Base-by-base conservation (phyloP, 345 rosid species). In the Fremontodendron californicum region DNA sequence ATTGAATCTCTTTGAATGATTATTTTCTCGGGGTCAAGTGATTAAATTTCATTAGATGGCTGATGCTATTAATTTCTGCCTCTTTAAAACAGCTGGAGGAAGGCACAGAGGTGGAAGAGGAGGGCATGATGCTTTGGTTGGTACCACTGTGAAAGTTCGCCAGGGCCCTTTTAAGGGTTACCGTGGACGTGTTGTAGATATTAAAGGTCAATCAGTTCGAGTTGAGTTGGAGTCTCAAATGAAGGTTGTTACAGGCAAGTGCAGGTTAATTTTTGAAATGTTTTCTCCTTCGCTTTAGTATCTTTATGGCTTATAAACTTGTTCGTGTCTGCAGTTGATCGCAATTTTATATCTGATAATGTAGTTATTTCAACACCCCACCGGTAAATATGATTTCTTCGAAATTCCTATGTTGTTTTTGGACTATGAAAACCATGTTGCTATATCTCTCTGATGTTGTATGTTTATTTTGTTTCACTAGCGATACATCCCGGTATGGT, bases 211-310 rank as follows among this genome's bases (percentile, higher is more conserved):
- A 58, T 75, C 81, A 7, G 96, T 93, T 82, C 91, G 97, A 78
- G 96, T 96, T 54, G 99, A 96, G 80, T 81, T 96, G 77, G 99
- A 96, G 82, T 90, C 90, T 6, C 94, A 88, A 71, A 96, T 93
- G 98, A 93, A 86, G 87, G 88, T 93, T 83, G 90, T 96, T 78
- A 82, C 91, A 89, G 99, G 98, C 84, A 90, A 88, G 95, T 83
- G 19, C 75, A 45, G 64, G 48, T 66, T 65, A 54, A 66, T 40
- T n/a, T 57, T 23, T 57, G 1, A 16, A 51, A 58, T 80, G 18
- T 73, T 77, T 81, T 73, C 62, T 45, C 74, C 25, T 67, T 12
- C 5, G 21, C 61, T 77, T 27, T 72, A 52, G 31, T 52, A 65
- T 40, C 19, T 74, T 52, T 66, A 12, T 82, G 67, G 42, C 58